These are phyloP conservation scores for Leccinum variicolor DNA, from an alignment of 768 basidiomycete genomes.

Conservation along the genomic window DNA sequence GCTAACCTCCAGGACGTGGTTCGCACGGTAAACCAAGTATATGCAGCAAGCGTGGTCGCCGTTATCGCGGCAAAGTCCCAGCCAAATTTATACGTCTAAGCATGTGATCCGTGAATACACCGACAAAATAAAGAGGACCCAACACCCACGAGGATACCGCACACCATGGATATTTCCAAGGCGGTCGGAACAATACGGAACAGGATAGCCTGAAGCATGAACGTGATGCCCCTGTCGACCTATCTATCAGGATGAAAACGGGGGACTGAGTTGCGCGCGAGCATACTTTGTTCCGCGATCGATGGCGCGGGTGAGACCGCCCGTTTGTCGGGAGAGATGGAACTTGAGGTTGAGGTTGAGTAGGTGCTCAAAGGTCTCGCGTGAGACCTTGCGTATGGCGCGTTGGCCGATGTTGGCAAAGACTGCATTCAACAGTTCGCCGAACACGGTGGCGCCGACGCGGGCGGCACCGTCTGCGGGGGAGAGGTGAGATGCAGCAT, in stretches of 20 bases:
- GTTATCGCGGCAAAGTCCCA: conserved; percentile 97
- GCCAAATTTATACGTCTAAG: conserved; percentile 93
- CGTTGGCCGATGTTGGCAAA: conserved; percentile 95
- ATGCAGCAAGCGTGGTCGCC: conserved; percentile 75
- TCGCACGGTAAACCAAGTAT: conserved; percentile 95
- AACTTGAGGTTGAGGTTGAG: conserved; percentile 89
- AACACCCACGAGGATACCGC: conserved; percentile 83
- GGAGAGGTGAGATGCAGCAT: neutral
- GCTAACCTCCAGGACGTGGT: conserved; percentile 93
- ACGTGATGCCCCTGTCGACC: conserved; percentile 81
- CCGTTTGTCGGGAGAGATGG: conserved; percentile 91
- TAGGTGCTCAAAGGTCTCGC: conserved; percentile 94
- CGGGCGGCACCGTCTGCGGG: conserved; percentile 82
- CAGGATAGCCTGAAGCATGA: conserved; percentile 87
- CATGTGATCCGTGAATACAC: neutral
- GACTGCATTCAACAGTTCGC: conserved; percentile 90
- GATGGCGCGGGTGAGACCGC: conserved; percentile 93
- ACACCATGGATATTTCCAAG: conserved; percentile 93
- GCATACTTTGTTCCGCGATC: conserved; percentile 95
- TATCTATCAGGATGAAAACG: neutral
- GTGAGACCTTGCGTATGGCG: conserved; percentile 90
- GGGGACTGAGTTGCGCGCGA: neutral
- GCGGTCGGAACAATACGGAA: conserved; percentile 97
- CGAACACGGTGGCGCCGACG: conserved; percentile 84
- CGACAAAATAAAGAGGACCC: neutral